Base-by-base conservation (phyloP, 805 yeast species). In the Nakazawaea siamensis region DNA sequence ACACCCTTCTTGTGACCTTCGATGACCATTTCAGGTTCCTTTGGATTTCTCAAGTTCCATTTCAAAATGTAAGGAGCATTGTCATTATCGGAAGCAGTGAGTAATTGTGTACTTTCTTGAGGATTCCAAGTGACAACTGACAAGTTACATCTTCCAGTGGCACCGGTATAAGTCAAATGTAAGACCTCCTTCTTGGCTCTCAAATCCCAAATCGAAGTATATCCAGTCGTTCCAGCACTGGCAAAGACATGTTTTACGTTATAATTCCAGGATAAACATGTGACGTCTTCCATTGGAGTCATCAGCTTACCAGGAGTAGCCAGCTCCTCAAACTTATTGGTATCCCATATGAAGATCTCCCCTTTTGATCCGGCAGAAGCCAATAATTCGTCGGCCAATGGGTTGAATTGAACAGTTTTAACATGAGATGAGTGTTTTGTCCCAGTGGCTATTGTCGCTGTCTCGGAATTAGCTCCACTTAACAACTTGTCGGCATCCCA, bases 111-210 rank as follows among this genome's bases (percentile, higher is more conserved):
- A 39, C 90, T 76, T 59, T 79, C 80, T 29, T 70, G 61, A 38
- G 99, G 98, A 57, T 92, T 97, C 99, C 99, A 92, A 39, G 80
- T 86, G 11, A 92, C 94, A 41, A 73, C 70, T 24, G 94, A 76
- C 33, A 90, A 69, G 37, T 79, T 80, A 17, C 87, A 80, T 50
- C 80, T 72, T 29, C 67, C 69, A 15, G 54, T 47, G 10, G 73
- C 61, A 6, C 80, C 76, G 16, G 77, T 64, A 56, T 85, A 84
- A 38, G 76, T 71, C 53, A 92, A 68, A 55, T 86, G 95, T 42
- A 92, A 63, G 17, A 90, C 95, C 59, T 90, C 97, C 50, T 85
- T 74, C 53, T 79, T 80, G 27, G 87, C 76, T 51, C 82, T 83
- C 45, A 88, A 65, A 59, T 92, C 97, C 97, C 97, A 92, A 45